These are phyloP conservation scores for Tylopilus sp. DNA, from an alignment of 768 basidiomycete species.

Conservation along the genomic window DNA sequence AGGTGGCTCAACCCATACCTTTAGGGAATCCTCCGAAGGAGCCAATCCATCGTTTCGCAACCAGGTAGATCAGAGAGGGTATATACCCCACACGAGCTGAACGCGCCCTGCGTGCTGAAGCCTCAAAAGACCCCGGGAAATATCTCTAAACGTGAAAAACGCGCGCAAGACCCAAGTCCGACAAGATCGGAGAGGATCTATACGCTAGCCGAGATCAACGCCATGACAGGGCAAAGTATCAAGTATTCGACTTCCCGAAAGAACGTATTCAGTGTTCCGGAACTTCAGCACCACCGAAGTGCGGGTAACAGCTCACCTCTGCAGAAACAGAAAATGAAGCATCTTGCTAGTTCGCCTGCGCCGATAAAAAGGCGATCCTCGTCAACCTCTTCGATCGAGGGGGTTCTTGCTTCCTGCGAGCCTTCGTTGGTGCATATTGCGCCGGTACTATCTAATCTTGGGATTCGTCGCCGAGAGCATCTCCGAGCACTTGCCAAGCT, in stretches of 20 bases:
- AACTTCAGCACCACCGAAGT: constrained; percentile 12
- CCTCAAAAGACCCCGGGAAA: constrained; percentile 14
- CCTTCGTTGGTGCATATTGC: constrained; percentile 64
- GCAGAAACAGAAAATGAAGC: constrained; percentile 10
- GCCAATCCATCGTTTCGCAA: constrained; percentile 20
- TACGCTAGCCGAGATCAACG: constrained; percentile 33
- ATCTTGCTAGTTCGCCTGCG: constrained; percentile 9
- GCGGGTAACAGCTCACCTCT: constrained; percentile 22
- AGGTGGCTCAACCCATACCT: neutral
- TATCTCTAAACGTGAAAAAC: constrained; percentile 17
- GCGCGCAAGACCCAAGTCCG: constrained; percentile 24
- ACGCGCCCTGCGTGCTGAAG: constrained; percentile 9
- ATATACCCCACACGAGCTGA: constrained; percentile 23
- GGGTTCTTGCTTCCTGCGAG: constrained; percentile 56
- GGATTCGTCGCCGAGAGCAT: constrained; percentile 58
- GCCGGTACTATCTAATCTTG: constrained; percentile 53
- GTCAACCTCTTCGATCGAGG: constrained; percentile 43
- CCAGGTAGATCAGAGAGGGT: constrained; percentile 25
- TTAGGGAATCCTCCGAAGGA: constrained; percentile 19
- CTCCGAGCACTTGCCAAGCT: constrained; percentile 58
- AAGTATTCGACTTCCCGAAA: constrained; percentile 22
- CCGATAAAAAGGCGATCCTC: constrained; percentile 30
- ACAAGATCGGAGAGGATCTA: constrained; percentile 33
- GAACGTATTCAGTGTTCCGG: constrained; percentile 10
- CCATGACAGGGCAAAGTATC: constrained; percentile 27